Evolutionary conservation across 345 rosid genomes (phyloP).

Genomic region (Syzygium jambos): DNA sequence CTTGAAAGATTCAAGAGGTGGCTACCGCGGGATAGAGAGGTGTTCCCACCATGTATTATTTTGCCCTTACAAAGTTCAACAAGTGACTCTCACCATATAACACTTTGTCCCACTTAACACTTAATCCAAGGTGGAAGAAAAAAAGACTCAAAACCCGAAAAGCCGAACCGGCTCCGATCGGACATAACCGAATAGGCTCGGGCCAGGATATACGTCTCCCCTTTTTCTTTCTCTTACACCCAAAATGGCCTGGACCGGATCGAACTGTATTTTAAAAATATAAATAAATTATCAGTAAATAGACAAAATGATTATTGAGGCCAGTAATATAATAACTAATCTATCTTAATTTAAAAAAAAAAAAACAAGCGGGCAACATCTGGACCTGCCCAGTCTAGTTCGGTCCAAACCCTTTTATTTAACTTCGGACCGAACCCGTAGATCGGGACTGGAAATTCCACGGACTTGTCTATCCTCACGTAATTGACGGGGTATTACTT

Average conservation of each 20-base stretch:
- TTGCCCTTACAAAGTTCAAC: too few species aligned
- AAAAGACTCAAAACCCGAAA: not conserved
- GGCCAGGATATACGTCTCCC: not conserved
- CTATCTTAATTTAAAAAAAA: too few species aligned
- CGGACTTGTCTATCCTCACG: not conserved
- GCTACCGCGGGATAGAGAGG: too few species aligned
- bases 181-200: rapidly evolving
- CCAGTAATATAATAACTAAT: not conserved
- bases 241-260: not conserved
- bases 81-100: too few species aligned
- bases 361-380: not conserved
- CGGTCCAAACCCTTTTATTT: not conserved
- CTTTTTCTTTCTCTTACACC: not conserved
- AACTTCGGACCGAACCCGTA: not conserved
- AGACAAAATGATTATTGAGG: not conserved
- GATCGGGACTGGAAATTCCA: not conserved
- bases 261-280: too few species aligned
- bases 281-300: too few species aligned
- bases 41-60: not conserved
- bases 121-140: not conserved
- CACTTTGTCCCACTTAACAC: not conserved
- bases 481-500: not conserved
- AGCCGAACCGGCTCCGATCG: rapidly evolving
- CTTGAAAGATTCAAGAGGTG: too few species aligned
- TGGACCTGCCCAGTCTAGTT: not conserved